Conservation (phyloP, 495 filamentous ascomycete species). For the Amniculicola lignicola region DNA sequence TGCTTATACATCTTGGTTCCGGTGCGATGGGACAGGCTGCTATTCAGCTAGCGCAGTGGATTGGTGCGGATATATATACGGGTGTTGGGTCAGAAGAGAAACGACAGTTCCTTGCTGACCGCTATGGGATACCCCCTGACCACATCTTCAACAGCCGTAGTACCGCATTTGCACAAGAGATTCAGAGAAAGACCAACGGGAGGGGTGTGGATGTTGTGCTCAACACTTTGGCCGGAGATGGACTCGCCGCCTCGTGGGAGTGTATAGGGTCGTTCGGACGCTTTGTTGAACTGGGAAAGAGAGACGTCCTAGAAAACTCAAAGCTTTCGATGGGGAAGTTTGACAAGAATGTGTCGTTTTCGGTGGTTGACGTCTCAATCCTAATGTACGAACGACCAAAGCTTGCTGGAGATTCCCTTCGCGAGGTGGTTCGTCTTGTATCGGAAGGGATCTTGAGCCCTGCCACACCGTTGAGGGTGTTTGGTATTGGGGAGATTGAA, state of each 20-base stretch:
- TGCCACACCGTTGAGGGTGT: constrained; percentile 38
- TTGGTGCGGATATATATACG: constrained; percentile 41
- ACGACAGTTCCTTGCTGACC: constrained; percentile 10
- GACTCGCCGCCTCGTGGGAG: constrained; percentile 46
- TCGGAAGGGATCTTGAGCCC: background rate
- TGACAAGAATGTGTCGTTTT: constrained; percentile 12
- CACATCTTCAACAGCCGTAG: constrained; percentile 29
- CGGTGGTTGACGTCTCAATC: constrained; percentile 5
- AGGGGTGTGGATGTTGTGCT: constrained; percentile 64
- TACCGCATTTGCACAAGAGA: constrained; percentile 43
- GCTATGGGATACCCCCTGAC: constrained; percentile 16
- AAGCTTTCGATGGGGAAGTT: constrained; percentile 27
- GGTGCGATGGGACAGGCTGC: constrained; percentile 48
- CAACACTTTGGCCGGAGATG: constrained; percentile 52
- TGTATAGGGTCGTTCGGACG: constrained; percentile 57
- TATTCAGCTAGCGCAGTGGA: constrained; percentile 40
- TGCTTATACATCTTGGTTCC: constrained; percentile 48
- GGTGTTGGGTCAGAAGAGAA: constrained; percentile 29
- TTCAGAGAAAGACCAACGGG: constrained; percentile 50
- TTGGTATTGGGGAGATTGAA: constrained; percentile 45
- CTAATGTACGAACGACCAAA: background rate
- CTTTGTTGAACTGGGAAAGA: constrained; percentile 59
- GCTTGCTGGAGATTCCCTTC: background rate
- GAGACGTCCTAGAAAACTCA: constrained; percentile 47
- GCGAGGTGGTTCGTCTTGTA: background rate